Evolutionary conservation across 2,329 filamentous ascomycete species (phyloP), one percentile per base, ranked within the genome.

Genomic region (Alternaria novae-zelandiae): DNA sequence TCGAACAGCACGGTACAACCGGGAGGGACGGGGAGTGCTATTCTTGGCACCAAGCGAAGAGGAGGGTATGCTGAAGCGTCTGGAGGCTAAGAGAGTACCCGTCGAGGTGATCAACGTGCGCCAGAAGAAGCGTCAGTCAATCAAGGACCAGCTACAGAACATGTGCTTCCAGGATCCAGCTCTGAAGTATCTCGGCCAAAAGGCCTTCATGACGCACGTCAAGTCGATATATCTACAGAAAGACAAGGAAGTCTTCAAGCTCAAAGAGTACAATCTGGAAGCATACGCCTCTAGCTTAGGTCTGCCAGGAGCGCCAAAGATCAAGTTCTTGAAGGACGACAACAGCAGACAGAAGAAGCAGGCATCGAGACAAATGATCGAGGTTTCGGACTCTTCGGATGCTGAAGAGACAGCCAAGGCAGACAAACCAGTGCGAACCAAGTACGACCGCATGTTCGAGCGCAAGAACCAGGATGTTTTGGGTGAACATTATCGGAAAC

Each of bases 361-460:
- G 73, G 91, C 92, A 2, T 89, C 93, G 9, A 87, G 94, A 62
- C 87, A 87, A 44, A 84, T 86, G 54, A 81, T 92, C 50, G 82
- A 83, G 20, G 71, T 77, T 12, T 77, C 92, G 79, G 78, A 91
- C 78, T 89, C 87, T 13, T 90, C 89, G 4, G 85, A 88, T n/a
- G 84, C 85, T 25, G 86, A 85, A 15, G 77, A 74, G 25, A 83
- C 78, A 43, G 73, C 78, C 32, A 85, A 86, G 73, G 78, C 84
- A 69, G 82, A 84, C 64, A 89, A 87, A 78, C 89, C 90, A 81
- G 92, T 97, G 17, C 88, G 94, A 65, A 99, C 96, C 30, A 98
- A 97, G 80, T 96, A 97, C 78, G 94, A 99, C 80, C 91, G 93
- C 71, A 98, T 99, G 96, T 97, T 98, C 80, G 95, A 97, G 83